Base-by-base conservation (phyloP, 225 moss, liverwort and hornwort genomes). In the Climacium dendroides region DNA sequence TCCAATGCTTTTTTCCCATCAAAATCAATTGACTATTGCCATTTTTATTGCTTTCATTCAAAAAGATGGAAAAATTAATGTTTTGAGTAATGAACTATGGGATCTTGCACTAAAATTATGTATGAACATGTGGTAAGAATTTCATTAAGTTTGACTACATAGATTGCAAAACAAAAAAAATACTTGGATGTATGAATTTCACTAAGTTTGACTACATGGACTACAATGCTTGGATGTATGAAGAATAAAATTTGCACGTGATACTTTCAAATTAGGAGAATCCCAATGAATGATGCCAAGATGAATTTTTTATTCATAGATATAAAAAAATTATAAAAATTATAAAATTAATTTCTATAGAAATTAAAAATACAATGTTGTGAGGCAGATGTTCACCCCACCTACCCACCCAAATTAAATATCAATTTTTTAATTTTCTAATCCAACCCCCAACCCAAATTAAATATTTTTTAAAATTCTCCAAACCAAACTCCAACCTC, bases 151-250 rank as follows among this genome's bases (percentile, higher is more conserved):
- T 18, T 64, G 34, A 34, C 0, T 10, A 0, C 1, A 64, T 0
- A 0, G 3, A 34, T 35, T 34, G 10, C 18, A 34, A n/a, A n/a
- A n/a, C n/a, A n/a, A n/a, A n/a, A n/a, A n/a, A n/a, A n/a, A n/a
- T n/a, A n/a, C n/a, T n/a, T n/a, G n/a, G n/a, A n/a, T n/a, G 5
- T 19, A 65, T 35, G 6, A 19, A 35, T 19, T 35, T 35, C 2
- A 19, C 35, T 2, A 34, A 64, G 3, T 34, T 18, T 64, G 34
- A 34, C 0, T 10, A 0, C 1, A 64, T 0, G 1, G 3, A 34
- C 19, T 34, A 5, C 18, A 34, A n/a, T n/a, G n/a, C n/a, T n/a
- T n/a, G n/a, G n/a, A n/a, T n/a, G n/a, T n/a, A n/a, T n/a, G n/a
- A n/a, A n/a, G n/a, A n/a, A n/a, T n/a, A n/a, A 37, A 67, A 67